These are phyloP conservation scores for Heritiera littoralis DNA, from an alignment of 345 rosid species.

Conservation along the genomic window DNA sequence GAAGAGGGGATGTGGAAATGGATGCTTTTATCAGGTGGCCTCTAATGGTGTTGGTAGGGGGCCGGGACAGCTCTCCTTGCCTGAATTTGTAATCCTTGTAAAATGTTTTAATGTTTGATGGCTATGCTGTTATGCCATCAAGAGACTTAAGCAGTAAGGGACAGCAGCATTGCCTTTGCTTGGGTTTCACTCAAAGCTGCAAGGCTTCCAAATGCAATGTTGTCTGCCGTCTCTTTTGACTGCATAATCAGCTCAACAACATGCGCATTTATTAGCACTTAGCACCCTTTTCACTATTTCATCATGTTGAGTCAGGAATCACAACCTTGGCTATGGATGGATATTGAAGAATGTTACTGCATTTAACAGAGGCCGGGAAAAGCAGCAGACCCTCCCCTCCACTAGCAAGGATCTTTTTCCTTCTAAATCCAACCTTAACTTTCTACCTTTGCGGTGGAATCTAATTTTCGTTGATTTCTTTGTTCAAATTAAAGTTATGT, in stretches of 20 bases:
- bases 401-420: not conserved
- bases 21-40: not conserved
- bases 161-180: conserved; percentile 11
- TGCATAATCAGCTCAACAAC: conserved; percentile 8
- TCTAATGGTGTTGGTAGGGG: not conserved
- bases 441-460: not conserved
- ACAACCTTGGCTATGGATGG: not conserved
- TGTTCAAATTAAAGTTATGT: not conserved
- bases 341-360: not conserved
- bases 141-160: not conserved
- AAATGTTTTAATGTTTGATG: not conserved
- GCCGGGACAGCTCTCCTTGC: not conserved
- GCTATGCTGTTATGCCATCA: not conserved
- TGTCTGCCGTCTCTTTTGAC: conserved; percentile 14
- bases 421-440: not conserved
- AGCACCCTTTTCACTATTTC: not conserved
- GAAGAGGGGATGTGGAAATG: not conserved
- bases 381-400: not conserved
- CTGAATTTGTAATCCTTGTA: not conserved
- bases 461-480: not conserved
- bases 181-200: conserved; percentile 38
- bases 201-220: not conserved
- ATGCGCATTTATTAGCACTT: conserved; percentile 20
- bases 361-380: not conserved
- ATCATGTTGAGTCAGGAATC: not conserved